Conservation (phyloP, 805 yeast genomes). For the Cyberlindnera samutprakarnensis region DNA sequence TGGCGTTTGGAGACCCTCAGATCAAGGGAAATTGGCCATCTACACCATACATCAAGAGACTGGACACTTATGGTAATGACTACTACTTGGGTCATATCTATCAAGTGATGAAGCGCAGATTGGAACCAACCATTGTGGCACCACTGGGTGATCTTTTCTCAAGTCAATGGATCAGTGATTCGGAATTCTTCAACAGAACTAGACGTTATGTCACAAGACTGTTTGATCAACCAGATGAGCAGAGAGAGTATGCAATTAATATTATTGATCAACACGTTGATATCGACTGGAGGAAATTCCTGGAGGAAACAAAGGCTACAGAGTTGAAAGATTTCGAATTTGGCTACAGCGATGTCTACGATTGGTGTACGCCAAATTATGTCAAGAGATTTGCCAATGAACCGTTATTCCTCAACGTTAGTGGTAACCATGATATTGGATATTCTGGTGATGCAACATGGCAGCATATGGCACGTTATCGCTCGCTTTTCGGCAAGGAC, state of each 20-base stretch:
- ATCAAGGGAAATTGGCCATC: conserved; percentile 80
- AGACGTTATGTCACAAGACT: conserved; percentile 64
- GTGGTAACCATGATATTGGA: conserved; percentile 96
- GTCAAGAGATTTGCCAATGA: conserved; percentile 30
- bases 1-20: conserved; percentile 95
- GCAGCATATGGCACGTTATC: conserved; percentile 82
- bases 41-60: conserved; percentile 61
- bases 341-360: conserved; percentile 54
- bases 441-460: conserved; percentile 91
- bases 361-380: conserved; percentile 46
- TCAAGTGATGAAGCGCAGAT: conserved; percentile 49
- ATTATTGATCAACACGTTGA: conserved; percentile 41
- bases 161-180: conserved; percentile 89
- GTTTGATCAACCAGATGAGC: conserved; percentile 50
- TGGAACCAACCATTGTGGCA: conserved; percentile 73
- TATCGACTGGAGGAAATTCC: conserved; percentile 45
- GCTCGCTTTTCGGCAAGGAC: conserved; percentile 69
- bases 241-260: conserved; percentile 41
- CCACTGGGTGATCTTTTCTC: conserved; percentile 92
- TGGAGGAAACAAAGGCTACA: conserved; percentile 25
- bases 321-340: conserved; percentile 31
- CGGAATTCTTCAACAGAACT: conserved; percentile 78
- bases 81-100: conserved; percentile 81
- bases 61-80: conserved; percentile 90
- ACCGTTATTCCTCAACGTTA: conserved; percentile 71